These are phyloP conservation scores for Sphagnurus paluster DNA, from an alignment of 1,284 basidiomycete genomes.

Conservation along the genomic window DNA sequence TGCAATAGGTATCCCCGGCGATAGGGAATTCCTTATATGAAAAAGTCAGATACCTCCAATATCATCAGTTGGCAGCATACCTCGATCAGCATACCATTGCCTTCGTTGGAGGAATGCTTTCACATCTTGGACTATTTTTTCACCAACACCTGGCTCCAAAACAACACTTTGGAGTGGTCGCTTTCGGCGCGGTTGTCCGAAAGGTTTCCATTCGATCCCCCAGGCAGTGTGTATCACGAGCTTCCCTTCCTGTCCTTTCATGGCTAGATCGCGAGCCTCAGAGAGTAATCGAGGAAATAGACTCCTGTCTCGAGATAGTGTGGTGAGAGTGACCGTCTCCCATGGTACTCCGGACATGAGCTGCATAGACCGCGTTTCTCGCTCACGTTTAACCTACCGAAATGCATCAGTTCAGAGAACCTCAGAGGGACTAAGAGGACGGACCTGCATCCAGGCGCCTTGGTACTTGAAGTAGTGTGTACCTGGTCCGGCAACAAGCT, in stretches of 20 bases:
- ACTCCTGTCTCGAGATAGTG: slow-evolving; percentile 81
- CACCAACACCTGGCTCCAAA: slow-evolving; percentile 76
- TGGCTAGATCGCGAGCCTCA: slow-evolving; percentile 88
- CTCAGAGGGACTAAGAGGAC: slow-evolving; percentile 20
- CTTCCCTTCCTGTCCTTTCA: slow-evolving; percentile 88
- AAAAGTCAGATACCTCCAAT: too few species aligned
- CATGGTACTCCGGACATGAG: slow-evolving; percentile 91
- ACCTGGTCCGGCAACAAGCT: slow-evolving; percentile 93
- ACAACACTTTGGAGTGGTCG: slow-evolving; percentile 92
- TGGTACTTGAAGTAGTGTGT: slow-evolving; percentile 91
- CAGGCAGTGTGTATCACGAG: slow-evolving; percentile 96
- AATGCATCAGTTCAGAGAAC: slow-evolving; percentile 2
- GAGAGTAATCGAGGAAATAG: slow-evolving; percentile 82
- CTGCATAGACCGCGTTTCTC: slow-evolving; percentile 92
- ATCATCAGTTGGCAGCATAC: too few species aligned
- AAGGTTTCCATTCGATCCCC: slow-evolving; percentile 96
- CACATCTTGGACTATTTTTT: slow-evolving; percentile 81
- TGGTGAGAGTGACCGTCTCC: slow-evolving; percentile 96
- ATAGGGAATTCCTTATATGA: slow-evolving; percentile 92
- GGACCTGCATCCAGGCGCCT: slow-evolving; percentile 94
- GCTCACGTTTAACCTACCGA: slow-evolving; percentile 91
- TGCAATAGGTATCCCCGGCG: slow-evolving; percentile 93
- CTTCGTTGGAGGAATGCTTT: slow-evolving; percentile 81
- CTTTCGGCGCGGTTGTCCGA: slow-evolving; percentile 90
- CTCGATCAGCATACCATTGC: slow-evolving; percentile 96